Percentiles rank a stretch among this genome's conserved stretches.
Conservation (phyloP, 192 early-diverging fungal genomes). For the Podila epigama region DNA sequence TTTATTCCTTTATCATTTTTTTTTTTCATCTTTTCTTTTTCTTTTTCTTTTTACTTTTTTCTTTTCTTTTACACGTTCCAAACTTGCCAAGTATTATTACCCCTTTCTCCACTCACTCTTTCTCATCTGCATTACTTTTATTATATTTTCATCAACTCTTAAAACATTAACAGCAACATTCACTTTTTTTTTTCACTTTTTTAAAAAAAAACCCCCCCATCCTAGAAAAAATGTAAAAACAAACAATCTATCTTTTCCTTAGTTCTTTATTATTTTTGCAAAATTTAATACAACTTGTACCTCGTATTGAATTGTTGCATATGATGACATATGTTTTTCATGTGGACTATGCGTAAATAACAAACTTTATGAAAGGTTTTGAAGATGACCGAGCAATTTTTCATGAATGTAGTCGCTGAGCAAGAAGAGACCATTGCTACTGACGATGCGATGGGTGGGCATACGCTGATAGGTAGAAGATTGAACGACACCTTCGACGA, state of each 20-base stretch:
- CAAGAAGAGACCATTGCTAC: slow-evolving; percentile 58
- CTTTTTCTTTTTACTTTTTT: not conserved
- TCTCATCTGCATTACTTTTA: too few relatives aligned
- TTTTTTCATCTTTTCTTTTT: not conserved
- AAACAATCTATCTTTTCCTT: too few relatives aligned
- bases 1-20: not conserved
- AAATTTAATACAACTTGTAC: too few relatives aligned
- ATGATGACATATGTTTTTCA: too few relatives aligned
- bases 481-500: slow-evolving; percentile 57
- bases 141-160: too few relatives aligned
- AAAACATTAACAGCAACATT: slow-evolving; percentile 3
- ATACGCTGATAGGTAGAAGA: slow-evolving; percentile 60
- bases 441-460: slow-evolving; percentile 64
- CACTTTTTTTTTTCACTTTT: not conserved
- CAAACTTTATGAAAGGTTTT: slow-evolving; percentile 4
- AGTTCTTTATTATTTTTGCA: too few relatives aligned
- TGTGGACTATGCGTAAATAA: not conserved
- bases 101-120: too few relatives aligned
- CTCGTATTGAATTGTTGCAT: too few relatives aligned
- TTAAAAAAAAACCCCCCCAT: not conserved
- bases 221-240: not conserved
- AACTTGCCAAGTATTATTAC: too few relatives aligned
- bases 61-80: not conserved
- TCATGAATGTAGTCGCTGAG: slow-evolving; percentile 57
- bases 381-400: slow-evolving; percentile 38